Evolutionary conservation across 306 rosid genomes (phyloP).

Genomic region (Betula pendula): DNA sequence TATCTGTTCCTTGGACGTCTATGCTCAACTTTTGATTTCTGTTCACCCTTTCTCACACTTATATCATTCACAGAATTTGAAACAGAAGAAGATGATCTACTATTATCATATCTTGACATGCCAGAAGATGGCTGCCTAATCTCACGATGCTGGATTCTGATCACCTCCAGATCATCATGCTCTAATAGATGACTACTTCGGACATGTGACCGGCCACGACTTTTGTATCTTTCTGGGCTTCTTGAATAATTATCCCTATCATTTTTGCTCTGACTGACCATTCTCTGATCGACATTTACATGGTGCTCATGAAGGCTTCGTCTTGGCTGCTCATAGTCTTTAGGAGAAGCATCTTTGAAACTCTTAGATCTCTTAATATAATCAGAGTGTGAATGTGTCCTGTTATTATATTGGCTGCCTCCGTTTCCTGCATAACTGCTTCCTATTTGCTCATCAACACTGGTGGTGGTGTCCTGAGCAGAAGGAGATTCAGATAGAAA

Average conservation of each 20-base stretch:
- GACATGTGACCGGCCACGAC: slow-evolving; percentile 40
- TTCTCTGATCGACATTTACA: slow-evolving; percentile 32
- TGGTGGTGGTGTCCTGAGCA: slow-evolving; percentile 30
- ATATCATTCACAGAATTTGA: slow-evolving; percentile 20
- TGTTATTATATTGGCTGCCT: slow-evolving; percentile 35
- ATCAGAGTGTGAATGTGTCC: slow-evolving; percentile 36
- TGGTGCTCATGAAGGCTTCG: slow-evolving; percentile 32
- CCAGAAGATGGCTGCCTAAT: slow-evolving; percentile 27
- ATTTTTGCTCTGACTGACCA: slow-evolving; percentile 28
- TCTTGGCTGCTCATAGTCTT: slow-evolving; percentile 37
- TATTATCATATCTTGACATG: slow-evolving; percentile 24
- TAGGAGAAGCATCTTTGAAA: slow-evolving; percentile 30
- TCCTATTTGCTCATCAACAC: slow-evolving; percentile 39
- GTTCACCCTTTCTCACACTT: slow-evolving; percentile 31
- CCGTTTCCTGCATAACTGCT: slow-evolving; percentile 19
- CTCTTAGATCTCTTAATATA: slow-evolving; percentile 28
- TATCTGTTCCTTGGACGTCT: slow-evolving; percentile 33
- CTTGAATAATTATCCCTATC: slow-evolving; percentile 40
- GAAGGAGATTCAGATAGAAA: slow-evolving; percentile 37
- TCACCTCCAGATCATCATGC: slow-evolving; percentile 35
- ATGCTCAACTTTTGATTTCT: slow-evolving; percentile 41
- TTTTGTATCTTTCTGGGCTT: slow-evolving; percentile 54
- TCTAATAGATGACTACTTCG: slow-evolving; percentile 35
- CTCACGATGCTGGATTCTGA: slow-evolving; percentile 29
- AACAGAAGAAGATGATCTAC: slow-evolving; percentile 34